phyloP scores from a whole-genome alignment of 257 asterid species.

The Henckelia pumila region DNA sequence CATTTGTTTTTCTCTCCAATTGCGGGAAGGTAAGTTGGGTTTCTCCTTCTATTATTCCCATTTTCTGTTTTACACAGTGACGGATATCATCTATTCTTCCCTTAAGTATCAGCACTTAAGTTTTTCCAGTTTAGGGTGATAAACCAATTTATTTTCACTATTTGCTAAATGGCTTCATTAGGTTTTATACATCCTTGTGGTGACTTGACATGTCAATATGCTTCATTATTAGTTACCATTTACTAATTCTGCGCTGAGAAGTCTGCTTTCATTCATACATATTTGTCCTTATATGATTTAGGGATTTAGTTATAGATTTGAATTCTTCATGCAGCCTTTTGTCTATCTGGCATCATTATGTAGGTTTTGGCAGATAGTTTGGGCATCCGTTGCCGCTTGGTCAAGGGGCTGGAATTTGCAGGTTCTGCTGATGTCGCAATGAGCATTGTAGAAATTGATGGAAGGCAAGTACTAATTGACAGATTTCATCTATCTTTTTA shows the following conservation, averaged over 20 bases:
- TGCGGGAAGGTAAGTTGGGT: background rate
- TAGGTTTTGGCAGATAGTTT: slow-evolving; percentile 92
- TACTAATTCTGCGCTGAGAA: background rate
- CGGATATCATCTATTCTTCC: background rate
- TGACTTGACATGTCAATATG: background rate
- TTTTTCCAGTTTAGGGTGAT: background rate
- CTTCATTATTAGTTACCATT: background rate
- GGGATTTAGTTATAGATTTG: background rate
- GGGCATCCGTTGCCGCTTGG: slow-evolving; percentile 83
- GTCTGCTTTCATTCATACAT: background rate
- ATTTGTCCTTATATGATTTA: background rate
- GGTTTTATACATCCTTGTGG: background rate
- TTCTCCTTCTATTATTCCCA: background rate
- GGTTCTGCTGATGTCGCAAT: slow-evolving; percentile 94
- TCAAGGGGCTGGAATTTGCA: slow-evolving; percentile 82
- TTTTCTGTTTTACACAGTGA: background rate
- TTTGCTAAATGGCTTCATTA: background rate
- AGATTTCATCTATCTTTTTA: background rate
- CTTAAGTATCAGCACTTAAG: background rate
- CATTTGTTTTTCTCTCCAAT: background rate
- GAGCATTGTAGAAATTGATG: slow-evolving; percentile 73
- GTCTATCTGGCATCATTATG: slow-evolving; percentile 33
- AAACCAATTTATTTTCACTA: background rate
- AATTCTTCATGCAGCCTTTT: slow-evolving; percentile 16
- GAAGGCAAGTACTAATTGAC: slow-evolving; percentile 51